Conservation (phyloP, 352 stramenopile species). For the Globisporangium solare region DNA sequence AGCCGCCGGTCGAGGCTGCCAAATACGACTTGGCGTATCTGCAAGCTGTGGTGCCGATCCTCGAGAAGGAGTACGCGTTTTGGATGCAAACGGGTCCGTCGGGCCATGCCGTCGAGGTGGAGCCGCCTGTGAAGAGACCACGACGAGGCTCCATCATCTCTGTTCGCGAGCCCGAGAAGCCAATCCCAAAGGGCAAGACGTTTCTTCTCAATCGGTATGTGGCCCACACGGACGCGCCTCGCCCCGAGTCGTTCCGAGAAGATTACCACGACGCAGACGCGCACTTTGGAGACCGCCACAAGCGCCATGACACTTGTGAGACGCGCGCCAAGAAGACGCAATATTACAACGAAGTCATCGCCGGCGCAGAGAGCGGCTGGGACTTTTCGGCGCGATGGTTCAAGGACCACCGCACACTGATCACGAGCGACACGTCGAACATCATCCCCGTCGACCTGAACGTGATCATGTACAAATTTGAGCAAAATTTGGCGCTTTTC, state of each 20-base stretch:
- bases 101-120: conserved; percentile 47
- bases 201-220: conserved; percentile 79
- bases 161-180: too few species aligned
- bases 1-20: too few species aligned
- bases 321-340: conserved; percentile 45
- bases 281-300: conserved; percentile 27
- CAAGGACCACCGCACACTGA: conserved; percentile 31
- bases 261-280: conserved; percentile 63
- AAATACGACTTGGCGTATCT: too few species aligned
- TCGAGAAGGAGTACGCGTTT: conserved; percentile 78
- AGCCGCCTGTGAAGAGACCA: conserved; percentile 13
- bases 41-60: conserved; percentile 37
- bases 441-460: conserved; percentile 86
- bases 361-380: conserved; percentile 84
- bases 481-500: conserved; percentile 67
- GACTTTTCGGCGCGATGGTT: conserved; percentile 88
- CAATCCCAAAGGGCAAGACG: conserved; percentile 3
- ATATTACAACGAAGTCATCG: conserved; percentile 80
- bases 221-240: conserved; percentile 56
- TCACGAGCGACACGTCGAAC: conserved; percentile 56
- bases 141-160: conserved; percentile 10
- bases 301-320: conserved; percentile 12
- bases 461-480: conserved; percentile 69
- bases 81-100: conserved; percentile 72
- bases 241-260: conserved; percentile 83